These are phyloP conservation scores for Tripidium arundinaceum DNA, from an alignment of 202 grass and related monocot genomes.

Conservation along the genomic window DNA sequence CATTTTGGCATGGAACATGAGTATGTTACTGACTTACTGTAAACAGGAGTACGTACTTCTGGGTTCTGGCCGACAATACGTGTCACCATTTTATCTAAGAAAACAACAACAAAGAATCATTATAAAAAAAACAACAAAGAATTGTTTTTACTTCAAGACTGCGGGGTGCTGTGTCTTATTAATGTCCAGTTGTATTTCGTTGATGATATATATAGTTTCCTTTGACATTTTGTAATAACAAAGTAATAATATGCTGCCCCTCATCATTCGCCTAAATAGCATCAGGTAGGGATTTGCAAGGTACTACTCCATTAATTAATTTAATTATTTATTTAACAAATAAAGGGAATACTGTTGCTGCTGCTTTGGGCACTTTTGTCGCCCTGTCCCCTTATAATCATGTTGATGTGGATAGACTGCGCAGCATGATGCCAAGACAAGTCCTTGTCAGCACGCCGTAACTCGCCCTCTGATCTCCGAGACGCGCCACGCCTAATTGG, in stretches of 20 bases:
- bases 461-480: neutral
- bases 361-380: slow-evolving; percentile 24
- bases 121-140: too few relatives aligned
- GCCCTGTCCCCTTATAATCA: slow-evolving; percentile 33
- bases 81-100: too few relatives aligned
- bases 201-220: neutral
- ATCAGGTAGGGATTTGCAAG: neutral
- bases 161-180: neutral
- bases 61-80: too few relatives aligned
- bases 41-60: too few relatives aligned
- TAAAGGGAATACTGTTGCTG: neutral
- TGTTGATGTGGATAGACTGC: slow-evolving; percentile 33
- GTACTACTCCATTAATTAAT: neutral
- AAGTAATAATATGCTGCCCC: neutral
- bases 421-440: slow-evolving; percentile 13
- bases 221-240: too few relatives aligned
- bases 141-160: too few relatives aligned
- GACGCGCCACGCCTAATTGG: neutral
- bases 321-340: neutral
- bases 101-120: too few relatives aligned
- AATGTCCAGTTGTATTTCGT: neutral
- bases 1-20: too few relatives aligned
- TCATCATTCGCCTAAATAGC: neutral
- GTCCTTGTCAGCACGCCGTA: slow-evolving; percentile 19
- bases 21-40: too few relatives aligned